Evolutionary conservation across 2,329 filamentous ascomycete species (phyloP), one percentile per base, ranked within the genome.

Genomic region (Hymenoscyphus albidus): DNA sequence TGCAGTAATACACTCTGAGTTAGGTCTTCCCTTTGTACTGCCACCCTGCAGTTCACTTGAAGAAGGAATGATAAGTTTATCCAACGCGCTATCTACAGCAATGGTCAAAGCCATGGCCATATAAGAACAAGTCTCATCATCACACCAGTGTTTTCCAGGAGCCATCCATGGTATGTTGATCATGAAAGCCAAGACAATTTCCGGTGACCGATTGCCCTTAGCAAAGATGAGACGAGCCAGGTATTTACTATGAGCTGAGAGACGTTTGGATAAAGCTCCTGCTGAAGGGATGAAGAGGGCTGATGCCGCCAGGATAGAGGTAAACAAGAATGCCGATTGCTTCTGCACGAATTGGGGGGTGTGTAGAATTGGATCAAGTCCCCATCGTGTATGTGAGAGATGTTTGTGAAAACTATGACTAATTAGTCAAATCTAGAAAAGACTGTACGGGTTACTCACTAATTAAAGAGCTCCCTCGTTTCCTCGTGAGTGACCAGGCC

Each of bases 91-190:
- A 70, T 92, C 89, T 40, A 91, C 78, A 0, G 89, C 88, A 66
- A 91, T 85, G 0, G 86, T 88, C 10, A 89, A 78, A 1, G 89
- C 88, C 77, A 88, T 87, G 1, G 88, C 85, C 62, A 92, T 85
- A 69, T 90, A 91, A 54, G 85, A 83, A 64, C 88, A 90, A 0
- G 89, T 90, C 70, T 91, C 88, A 66, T 92, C 89, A 68, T 91
- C 88, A 10, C 87, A 87, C 74, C 85, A 88, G 70, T 89, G 86
- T 65, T 83, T 78, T 1, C 87, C 86, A 1, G 87, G 86, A 38
- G 85, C 85, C 83, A 91, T 90, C 89, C 89, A 92, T 0, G 89
- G 89, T 6, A 92, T 83, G 66, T 91, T 91, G 39, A 90, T 83
- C 85, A 92, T 88, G 72, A 91, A 91, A 0, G 87, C 89, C 1